Base-by-base conservation (phyloP, 2,329 filamentous ascomycete species). In the Rasamsonia emersonii region DNA sequence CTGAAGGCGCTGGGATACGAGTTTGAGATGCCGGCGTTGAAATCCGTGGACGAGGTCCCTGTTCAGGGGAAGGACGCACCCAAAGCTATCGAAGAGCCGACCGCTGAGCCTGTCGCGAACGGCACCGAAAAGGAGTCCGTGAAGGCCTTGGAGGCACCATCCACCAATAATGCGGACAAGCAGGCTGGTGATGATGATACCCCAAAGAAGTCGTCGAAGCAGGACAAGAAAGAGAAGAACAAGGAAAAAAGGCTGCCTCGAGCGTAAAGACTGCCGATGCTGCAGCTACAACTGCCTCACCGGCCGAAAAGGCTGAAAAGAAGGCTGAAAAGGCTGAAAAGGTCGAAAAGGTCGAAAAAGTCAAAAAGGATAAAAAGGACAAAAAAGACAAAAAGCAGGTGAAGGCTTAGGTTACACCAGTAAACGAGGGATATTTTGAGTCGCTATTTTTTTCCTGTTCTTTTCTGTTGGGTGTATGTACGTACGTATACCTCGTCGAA, bases 1-100 rank as follows among this genome's bases (percentile, higher is more conserved):
- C 65, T 95, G 44, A 79, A 84, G 69, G 77, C 71, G 15, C 60
- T 93, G 38, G 89, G 82, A 7, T 96, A 98, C 59, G 79, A 91
- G 39, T 88, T 86, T 50, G 74, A 84, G 31, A 72, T 75, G 14
- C 85, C 86, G 1, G 64, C 70, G 44, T 62, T 94, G 44, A 93
- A 84, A 67, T 59, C 61, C 19, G 71, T 77, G 5, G 67, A 72
- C 15, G 62, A 64, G 27, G 65, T 77, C 29, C 60, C 67, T 13
- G 56, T 65, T 35, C 64, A 54, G 45, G 47, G 51, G 18, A 21
- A 10, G 16, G 33, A 33, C 18, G 23, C 15, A 15, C 35, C 37
- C 18, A 37, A 45, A 15, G 21, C 15, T 18, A 32, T 32, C 19
- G 24, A 56, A 41, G 49, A 51, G 8, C 37, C 47, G 8, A 30